Base-by-base conservation (phyloP, 108 stramenopile species). In the Discostella pseudostelligera region DNA sequence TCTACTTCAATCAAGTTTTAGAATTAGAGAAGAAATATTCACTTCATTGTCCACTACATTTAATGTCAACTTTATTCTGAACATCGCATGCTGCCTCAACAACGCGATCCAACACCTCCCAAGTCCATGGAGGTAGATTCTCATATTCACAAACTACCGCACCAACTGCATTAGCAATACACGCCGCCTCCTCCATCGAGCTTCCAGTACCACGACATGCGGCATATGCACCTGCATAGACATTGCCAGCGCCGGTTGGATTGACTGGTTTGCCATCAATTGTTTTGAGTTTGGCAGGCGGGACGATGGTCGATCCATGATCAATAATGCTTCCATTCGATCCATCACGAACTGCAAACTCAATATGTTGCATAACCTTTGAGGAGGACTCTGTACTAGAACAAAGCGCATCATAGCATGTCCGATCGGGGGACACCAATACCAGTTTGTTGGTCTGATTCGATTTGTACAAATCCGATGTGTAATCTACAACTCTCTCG, bases 181-280 rank as follows among this genome's bases (percentile, higher is more conserved):
- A 56, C 6, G 84, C 81, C 0, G 81, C 73, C 22, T 70, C 76
- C 35, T 51, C 21, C 4, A 53, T 4, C 0, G 62, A 39, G 42
- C 50, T 61, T 32, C 81, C 78, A 25, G 56, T 55, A 24, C 62
- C 81, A 60, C 71, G 70, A 4, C 74, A 70, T 12, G 76, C 79
- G 0, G 50, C 61, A 45, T 59, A 76, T 11, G 76, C 80, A 4
- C 64, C 76, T 10, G 84, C 71, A 47, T 78, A 85, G 0, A 81
- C 81, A 63, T 85, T 85, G 24, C 79, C 84, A 12, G 84, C 84
- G 8, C 84, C 84, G 16, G 84, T 83, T 0, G 84, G 84, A 29
- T 85, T 81, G 36, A 81, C 44, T 16, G 76, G 79, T 36, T 32
- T 26, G 8, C 67, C 70, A 51, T 84, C 48, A 1, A 44, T 6